Evolutionary conservation across 2,329 filamentous ascomycete species (phyloP).

Genomic region (Aureobasidium sp.): DNA sequence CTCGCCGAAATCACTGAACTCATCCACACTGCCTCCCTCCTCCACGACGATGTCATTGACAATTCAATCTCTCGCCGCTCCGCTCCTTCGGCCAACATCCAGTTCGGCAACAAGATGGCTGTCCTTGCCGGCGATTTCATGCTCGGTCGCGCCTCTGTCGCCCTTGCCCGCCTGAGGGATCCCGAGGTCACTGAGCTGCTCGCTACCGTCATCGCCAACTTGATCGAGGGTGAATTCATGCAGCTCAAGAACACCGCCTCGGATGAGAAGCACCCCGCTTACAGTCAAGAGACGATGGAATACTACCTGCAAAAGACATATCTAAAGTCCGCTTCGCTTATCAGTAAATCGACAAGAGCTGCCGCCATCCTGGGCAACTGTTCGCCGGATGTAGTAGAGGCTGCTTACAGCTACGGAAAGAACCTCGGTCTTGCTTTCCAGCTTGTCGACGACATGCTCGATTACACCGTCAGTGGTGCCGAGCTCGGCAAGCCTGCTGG

Average conservation of each 20-base stretch:
- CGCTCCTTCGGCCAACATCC: conserved; percentile 79
- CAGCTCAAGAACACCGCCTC: conserved; percentile 92
- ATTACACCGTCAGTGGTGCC: conserved; percentile 78
- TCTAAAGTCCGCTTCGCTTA: conserved; percentile 88
- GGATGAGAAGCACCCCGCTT: conserved; percentile 75
- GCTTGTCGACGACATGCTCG: conserved; percentile 94
- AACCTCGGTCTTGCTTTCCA: conserved; percentile 94
- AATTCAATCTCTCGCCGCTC: conserved; percentile 78
- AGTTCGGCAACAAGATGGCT: conserved; percentile 99
- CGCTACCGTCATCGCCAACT: conserved; percentile 91
- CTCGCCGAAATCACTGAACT: conserved; percentile 95
- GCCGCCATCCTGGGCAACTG: conserved; percentile 76
- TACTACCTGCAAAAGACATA: conserved; percentile 99
- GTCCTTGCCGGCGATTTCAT: conserved; percentile 96
- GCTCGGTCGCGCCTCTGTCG: conserved; percentile 84
- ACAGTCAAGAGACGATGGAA: conserved; percentile 77
- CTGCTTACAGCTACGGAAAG: conserved; percentile 84
- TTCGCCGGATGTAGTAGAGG: conserved; percentile 71
- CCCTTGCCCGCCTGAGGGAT: conserved; percentile 79
- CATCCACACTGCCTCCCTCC: conserved; percentile 90
- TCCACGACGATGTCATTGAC: conserved; percentile 98
- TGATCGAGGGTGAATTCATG: conserved; percentile 99
- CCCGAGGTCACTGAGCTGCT: conserved; percentile 91
- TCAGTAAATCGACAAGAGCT: conserved; percentile 90
- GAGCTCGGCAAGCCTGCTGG: conserved; percentile 93